These are phyloP conservation scores for Porphyrellus cyaneotinctus DNA, from an alignment of 768 basidiomycete genomes.

Conservation along the genomic window DNA sequence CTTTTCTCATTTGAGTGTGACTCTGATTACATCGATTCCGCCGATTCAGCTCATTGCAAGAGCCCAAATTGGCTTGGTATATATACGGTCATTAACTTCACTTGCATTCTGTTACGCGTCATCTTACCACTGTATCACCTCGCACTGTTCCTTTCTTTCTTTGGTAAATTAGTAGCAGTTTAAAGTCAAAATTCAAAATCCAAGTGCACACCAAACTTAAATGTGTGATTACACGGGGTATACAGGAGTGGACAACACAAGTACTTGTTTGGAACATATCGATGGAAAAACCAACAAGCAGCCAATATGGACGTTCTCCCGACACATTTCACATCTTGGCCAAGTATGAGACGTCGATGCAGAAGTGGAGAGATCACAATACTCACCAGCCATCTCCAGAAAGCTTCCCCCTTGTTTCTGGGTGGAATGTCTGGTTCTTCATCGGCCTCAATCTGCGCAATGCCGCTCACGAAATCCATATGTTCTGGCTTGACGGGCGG, in stretches of 20 bases:
- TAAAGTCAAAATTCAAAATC: constrained; percentile 6
- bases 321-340: constrained; percentile 19
- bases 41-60: constrained; percentile 11
- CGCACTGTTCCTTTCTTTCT: constrained; percentile 18
- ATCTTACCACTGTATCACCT: constrained; percentile 33
- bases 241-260: not conserved
- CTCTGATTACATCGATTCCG: constrained; percentile 2
- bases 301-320: not conserved
- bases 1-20: constrained; percentile 6
- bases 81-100: constrained; percentile 36
- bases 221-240: not conserved
- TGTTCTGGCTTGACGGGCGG: constrained; percentile 42
- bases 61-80: constrained; percentile 28
- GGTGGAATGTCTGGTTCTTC: constrained; percentile 71
- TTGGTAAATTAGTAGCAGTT: constrained; percentile 27
- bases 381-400: constrained; percentile 81
- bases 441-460: constrained; percentile 67
- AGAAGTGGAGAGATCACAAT: not conserved
- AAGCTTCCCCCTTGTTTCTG: constrained; percentile 57
- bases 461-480: constrained; percentile 81
- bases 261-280: not conserved
- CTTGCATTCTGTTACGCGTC: constrained; percentile 27
- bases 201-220: not conserved
- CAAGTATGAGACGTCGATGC: not conserved
- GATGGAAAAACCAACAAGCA: not conserved